Evolutionary conservation across 345 rosid genomes (phyloP), one percentile per base, ranked within the genome.

Genomic region (Xanthoceras sorbifolium): DNA sequence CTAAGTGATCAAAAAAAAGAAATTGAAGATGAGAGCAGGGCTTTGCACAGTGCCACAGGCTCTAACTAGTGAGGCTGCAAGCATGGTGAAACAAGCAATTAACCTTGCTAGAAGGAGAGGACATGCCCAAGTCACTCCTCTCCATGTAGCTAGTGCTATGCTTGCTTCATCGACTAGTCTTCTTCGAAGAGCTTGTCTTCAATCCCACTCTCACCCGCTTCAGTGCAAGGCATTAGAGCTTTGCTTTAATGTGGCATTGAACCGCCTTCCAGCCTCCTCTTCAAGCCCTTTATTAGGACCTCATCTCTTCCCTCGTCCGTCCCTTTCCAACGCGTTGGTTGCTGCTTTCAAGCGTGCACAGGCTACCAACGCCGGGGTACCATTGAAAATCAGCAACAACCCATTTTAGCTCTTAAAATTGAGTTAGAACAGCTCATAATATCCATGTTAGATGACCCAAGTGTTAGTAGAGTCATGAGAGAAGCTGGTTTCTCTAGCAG

Each of bases 291-390:
- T 88, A 5, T 77, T 91, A 59, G 85, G 85, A 61, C 86, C 84
- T 73, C 86, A 85, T 50, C 55, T 50, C 77, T 52, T 86, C 8
- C 74, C 81, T 17, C 73, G 69, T 74, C 91, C 96, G 67, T 84
- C 92, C 42, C 86, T 91, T 25, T 89, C 93, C 36, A 91, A 91
- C 44, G 93, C 96, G 46, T 82, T 91, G 59, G 90, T 91, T 22
- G 96, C 96, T 0, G 96, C 93, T 74, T 88, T 89, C 78, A 91
- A 91, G 83, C 87, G 93, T 0, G 96, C 96, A 15, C 96, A 91
- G 80, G 93, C 96, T 69, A 91, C 82, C 96, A 91, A 74, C 87
- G 96, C 54, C 85, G 96, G 2, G 96, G 96, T 67, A 87, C 96
- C 18, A 80, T 84, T 3, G 93, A 91, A 69, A 91, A 86, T 88